phyloP scores from a whole-genome alignment of 2,329 filamentous ascomycete species.

The Cryphonectria japonica region DNA sequence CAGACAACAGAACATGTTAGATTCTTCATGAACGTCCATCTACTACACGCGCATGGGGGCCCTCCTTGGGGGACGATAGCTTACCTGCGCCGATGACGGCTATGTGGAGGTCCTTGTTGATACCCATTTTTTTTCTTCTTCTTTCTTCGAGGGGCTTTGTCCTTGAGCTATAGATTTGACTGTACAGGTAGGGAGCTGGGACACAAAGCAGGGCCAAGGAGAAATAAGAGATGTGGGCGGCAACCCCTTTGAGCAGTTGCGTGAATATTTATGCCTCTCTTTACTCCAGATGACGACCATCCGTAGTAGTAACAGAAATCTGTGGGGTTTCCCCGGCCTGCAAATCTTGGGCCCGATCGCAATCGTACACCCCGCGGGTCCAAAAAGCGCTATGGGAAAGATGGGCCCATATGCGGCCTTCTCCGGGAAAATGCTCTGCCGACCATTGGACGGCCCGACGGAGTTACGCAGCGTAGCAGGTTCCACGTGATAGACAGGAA shows the following conservation, averaged over 20 bases:
- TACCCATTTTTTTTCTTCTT: slow-evolving; percentile 5
- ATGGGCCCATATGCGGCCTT: not conserved
- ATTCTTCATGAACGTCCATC: not conserved
- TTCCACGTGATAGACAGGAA: slow-evolving; percentile 4
- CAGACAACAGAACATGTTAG: not conserved
- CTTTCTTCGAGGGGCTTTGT: not conserved
- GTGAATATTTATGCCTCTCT: slow-evolving; percentile 8
- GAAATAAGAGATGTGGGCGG: not conserved
- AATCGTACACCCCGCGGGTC: not conserved
- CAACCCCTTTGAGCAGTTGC: not conserved
- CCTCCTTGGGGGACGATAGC: not conserved
- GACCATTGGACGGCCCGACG: not conserved
- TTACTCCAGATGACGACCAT: slow-evolving; percentile 13
- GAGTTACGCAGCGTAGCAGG: not conserved
- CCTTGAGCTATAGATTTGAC: not conserved
- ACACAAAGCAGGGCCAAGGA: too few species aligned
- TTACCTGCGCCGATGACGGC: slow-evolving; percentile 41
- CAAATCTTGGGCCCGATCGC: slow-evolving; percentile 19
- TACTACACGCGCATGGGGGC: not conserved
- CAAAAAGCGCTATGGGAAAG: not conserved
- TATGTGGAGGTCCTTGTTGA: slow-evolving; percentile 37
- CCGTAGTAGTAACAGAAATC: not conserved
- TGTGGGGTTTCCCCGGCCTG: slow-evolving; percentile 3
- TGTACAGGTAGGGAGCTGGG: not conserved
- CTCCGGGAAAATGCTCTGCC: slow-evolving; percentile 14